Conservation (phyloP, 495 filamentous ascomycete species). For the Tuber calosporum region DNA sequence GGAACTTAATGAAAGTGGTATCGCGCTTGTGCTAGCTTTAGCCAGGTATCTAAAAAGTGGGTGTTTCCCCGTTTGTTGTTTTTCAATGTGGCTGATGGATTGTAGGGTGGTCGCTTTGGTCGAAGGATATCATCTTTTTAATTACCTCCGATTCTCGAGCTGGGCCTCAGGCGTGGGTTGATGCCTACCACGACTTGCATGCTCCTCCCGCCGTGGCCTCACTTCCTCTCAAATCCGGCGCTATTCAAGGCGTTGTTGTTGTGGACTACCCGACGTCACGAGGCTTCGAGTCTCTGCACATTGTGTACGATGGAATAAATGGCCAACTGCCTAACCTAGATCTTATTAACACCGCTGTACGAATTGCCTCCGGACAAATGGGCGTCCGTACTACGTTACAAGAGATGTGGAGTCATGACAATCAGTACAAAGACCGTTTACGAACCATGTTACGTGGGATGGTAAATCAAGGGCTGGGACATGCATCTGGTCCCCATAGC, state of each 20-base stretch:
- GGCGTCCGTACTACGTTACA: slow-evolving; percentile 75
- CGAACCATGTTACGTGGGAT: slow-evolving; percentile 88
- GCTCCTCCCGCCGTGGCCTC: slow-evolving; percentile 56
- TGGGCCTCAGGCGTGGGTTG: slow-evolving; percentile 93
- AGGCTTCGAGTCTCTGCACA: slow-evolving; percentile 76
- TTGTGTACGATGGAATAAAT: slow-evolving; percentile 91
- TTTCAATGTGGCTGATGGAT: slow-evolving; percentile 5
- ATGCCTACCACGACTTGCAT: slow-evolving; percentile 91
- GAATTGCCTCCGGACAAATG: slow-evolving; percentile 86
- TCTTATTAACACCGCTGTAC: slow-evolving; percentile 86
- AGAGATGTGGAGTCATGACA: slow-evolving; percentile 75
- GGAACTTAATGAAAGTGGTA: slow-evolving; percentile 73
- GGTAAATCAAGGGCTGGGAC: slow-evolving; percentile 81
- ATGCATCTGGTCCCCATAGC: slow-evolving; percentile 80
- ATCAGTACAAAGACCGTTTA: slow-evolving; percentile 66
- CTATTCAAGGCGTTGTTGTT: slow-evolving; percentile 83
- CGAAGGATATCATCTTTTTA: slow-evolving; percentile 93
- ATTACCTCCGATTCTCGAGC: slow-evolving; percentile 80
- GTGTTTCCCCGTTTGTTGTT: slow-evolving; percentile 28
- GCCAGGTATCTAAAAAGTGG: slow-evolving; percentile 85
- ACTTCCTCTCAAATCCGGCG: slow-evolving; percentile 84
- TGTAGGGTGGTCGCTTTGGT: slow-evolving; percentile 90
- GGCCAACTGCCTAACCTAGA: slow-evolving; percentile 93
- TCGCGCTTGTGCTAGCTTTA: slow-evolving; percentile 75
- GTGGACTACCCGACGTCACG: slow-evolving; percentile 85